Percentiles rank a stretch among this genome's conserved stretches.
These are phyloP conservation scores for Elsinoe necatrix DNA, from an alignment of 2,329 filamentous ascomycete genomes.

Conservation along the genomic window DNA sequence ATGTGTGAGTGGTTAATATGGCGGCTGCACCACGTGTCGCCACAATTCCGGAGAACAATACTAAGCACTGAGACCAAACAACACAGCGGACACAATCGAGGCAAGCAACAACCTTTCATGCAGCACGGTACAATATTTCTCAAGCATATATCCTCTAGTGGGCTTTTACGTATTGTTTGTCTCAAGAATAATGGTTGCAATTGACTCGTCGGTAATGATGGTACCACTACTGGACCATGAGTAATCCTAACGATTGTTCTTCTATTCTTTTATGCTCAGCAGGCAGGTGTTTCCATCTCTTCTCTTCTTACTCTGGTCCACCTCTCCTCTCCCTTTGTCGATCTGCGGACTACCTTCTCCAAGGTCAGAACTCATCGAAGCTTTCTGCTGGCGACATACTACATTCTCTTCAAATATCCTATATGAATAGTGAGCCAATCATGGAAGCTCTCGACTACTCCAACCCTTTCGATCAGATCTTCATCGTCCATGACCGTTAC, in stretches of 20 bases:
- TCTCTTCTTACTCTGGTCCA: too few species aligned
- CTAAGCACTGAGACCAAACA: conserved; percentile 14
- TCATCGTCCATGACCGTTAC: conserved; percentile 38
- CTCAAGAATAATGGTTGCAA: neutral
- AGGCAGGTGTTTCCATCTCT: neutral
- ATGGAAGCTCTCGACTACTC: conserved; percentile 5
- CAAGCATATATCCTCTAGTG: neutral
- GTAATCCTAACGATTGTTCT: neutral
- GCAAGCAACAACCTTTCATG: neutral
- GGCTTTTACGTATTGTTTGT: neutral
- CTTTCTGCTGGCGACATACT: too few species aligned
- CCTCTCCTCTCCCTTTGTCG: too few species aligned
- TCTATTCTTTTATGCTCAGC: neutral
- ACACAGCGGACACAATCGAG: neutral
- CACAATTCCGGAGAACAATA: conserved; percentile 19
- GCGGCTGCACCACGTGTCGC: neutral
- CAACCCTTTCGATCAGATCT: conserved; percentile 28
- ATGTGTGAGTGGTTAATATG: too few species aligned
- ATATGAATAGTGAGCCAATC: neutral
- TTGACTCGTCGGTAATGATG: too few species aligned
- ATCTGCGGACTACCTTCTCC: too few species aligned
- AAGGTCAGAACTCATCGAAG: too few species aligned
- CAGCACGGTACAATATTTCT: neutral
- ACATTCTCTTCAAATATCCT: too few species aligned
- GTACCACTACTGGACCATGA: neutral